These are phyloP conservation scores for Boehmeria nivea DNA, from an alignment of 306 rosid genomes.

Conservation along the genomic window DNA sequence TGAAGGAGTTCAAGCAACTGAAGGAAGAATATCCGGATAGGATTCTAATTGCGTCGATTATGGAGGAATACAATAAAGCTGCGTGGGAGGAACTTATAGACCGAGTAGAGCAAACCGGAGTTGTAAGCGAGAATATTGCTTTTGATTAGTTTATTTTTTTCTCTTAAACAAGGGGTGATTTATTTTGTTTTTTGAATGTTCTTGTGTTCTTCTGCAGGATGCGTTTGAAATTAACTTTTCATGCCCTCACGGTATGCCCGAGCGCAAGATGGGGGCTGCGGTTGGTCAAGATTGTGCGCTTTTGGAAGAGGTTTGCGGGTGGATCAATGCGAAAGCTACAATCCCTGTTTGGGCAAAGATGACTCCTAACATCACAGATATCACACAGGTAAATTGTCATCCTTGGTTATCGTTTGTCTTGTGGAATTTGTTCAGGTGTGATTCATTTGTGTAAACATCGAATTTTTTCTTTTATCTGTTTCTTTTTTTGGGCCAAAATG, in stretches of 20 bases:
- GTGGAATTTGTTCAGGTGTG: too few relatives aligned
- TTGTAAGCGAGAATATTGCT: conserved; percentile 42
- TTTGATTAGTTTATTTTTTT: too few relatives aligned
- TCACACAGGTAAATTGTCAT: conserved; percentile 56
- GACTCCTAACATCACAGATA: conserved; percentile 97
- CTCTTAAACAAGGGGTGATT: not conserved
- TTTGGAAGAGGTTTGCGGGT: conserved; percentile 88
- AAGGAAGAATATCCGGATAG: conserved; percentile 87
- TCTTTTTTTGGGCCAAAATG: not conserved
- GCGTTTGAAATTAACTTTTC: conserved; percentile 90
- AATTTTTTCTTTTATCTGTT: not conserved
- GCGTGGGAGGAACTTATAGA: conserved; percentile 97
- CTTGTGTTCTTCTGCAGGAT: conserved; percentile 41
- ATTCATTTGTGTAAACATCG: too few relatives aligned
- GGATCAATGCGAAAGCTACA: conserved; percentile 92
- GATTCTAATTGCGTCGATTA: conserved; percentile 89
- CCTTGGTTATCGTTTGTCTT: too few relatives aligned
- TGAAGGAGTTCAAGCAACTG: conserved; percentile 80
- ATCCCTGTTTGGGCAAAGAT: conserved; percentile 99
- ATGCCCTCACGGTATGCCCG: conserved; percentile 99
- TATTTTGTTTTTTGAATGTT: conserved; percentile 17
- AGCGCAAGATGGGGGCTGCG: conserved; percentile 95
- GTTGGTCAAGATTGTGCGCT: conserved; percentile 92
- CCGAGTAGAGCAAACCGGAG: conserved; percentile 94
- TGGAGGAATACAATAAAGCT: conserved; percentile 92